Base-by-base conservation (phyloP, 2,329 filamentous ascomycete genomes). In the Pseudogymnoascus destructans region DNA sequence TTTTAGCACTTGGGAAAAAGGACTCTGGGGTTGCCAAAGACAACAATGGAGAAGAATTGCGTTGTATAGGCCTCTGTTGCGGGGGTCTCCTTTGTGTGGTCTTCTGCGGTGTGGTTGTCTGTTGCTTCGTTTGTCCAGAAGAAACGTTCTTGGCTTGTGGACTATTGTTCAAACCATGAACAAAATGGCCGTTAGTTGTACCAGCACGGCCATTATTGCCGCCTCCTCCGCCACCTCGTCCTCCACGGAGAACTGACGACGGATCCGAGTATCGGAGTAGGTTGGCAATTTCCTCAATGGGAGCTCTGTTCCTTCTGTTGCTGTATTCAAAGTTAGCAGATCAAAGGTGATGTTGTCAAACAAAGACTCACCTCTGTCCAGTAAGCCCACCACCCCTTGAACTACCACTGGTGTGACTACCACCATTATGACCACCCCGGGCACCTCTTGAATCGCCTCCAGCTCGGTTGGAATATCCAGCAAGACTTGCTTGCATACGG, bases 281-380 rank as follows among this genome's bases (percentile, higher is more conserved):
- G 46, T 52, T 52, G n/a, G 46, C 46, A 19, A 52, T 52, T 52
- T 52, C 46, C 3, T 52, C 46, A 30, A 52, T 52, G 9, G 46
- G 25, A 8, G 13, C 46, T 32, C 25, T 19, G 25, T 52, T 52
- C 11, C 46, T 52, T 52, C 13, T 52, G 25, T 15, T 52, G 25
- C 46, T 52, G 9, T 52, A 17, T 19, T 30, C 1, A 13, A 52
- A 13, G 15, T 52, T 30, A 52, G 46, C 4, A 30, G 17, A 11
- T 6, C 23, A 32, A 30, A 32, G 5, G 5, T 19, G 9, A 1
- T 10, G 3, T 30, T 52, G 15, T 19, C 15, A 52, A 30, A 8
- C 25, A 10, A 32, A 52, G 25, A 10, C 15, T 19, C 25, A 52
- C 46, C 46, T 52, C 25, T 52, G 46, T 13, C 25, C 46, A 52